A percentile compares a stretch with the other conserved stretches of the same genome.
Evolutionary conservation across 2,329 filamentous ascomycete genomes (phyloP).

Genomic region (Aureobasidium sp.): DNA sequence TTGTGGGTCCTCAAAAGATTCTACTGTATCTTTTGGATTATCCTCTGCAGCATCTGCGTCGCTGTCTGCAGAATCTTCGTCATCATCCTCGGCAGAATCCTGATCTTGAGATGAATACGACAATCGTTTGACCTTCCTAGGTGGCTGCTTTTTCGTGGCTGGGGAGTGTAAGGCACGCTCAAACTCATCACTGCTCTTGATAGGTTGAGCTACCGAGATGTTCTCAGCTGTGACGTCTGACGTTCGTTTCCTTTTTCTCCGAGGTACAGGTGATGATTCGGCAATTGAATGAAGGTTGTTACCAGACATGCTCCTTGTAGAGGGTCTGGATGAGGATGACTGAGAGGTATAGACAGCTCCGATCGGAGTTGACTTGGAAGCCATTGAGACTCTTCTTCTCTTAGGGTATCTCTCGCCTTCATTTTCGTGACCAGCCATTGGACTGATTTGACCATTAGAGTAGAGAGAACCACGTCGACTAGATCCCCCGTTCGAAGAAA

Average conservation of each 20-base stretch:
- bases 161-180: not conserved
- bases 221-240: conserved; percentile 15
- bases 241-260: conserved; percentile 12
- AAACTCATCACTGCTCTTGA: not conserved
- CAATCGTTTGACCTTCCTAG: conserved; percentile 4
- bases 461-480: conserved; percentile 14
- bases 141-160: not conserved
- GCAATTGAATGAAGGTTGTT: conserved; percentile 13
- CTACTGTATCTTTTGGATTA: conserved; percentile 4
- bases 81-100: not conserved
- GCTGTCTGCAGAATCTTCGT: not conserved
- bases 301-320: conserved; percentile 18
- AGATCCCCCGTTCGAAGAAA: conserved; percentile 14
- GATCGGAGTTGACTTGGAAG: conserved; percentile 16
- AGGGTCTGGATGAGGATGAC: conserved; percentile 14
- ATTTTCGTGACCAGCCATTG: not conserved
- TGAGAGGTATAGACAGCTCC: conserved; percentile 12
- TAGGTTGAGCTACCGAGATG: conserved; percentile 8
- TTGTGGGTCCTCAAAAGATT: not conserved
- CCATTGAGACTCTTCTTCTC: conserved; percentile 16
- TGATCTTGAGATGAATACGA: conserved; percentile 5
- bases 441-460: conserved; percentile 13
- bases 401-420: conserved; percentile 17
- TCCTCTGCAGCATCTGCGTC: not conserved
- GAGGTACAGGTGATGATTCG: conserved; percentile 11